Percentiles rank a stretch among this genome's conserved stretches.
phyloP scores from a whole-genome alignment of 805 yeast species.

The Spathaspora passalidarum region DNA sequence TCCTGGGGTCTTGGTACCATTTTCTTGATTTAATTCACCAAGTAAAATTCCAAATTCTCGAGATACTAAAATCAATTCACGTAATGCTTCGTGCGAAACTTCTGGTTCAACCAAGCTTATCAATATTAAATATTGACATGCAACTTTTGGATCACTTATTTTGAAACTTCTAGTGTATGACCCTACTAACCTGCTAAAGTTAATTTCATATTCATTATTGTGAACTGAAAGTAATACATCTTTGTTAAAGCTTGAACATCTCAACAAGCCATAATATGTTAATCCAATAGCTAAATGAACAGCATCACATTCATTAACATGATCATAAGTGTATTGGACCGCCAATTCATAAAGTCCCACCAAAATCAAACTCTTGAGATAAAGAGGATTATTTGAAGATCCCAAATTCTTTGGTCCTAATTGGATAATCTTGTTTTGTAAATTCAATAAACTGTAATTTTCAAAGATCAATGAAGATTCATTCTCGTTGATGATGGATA shows the following conservation, averaged over 20 bases:
- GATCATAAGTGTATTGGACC: conserved; percentile 56
- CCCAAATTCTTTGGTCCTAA: conserved; percentile 74
- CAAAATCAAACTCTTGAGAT: conserved; percentile 68
- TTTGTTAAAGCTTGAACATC: conserved; percentile 22
- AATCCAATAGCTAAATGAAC: conserved; percentile 86
- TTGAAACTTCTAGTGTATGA: conserved; percentile 81
- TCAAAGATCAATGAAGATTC: conserved; percentile 55
- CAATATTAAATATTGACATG: conserved; percentile 81
- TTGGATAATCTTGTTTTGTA: conserved; percentile 67
- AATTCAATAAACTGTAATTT: conserved; percentile 65
- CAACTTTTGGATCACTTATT: conserved; percentile 81
- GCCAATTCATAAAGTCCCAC: conserved; percentile 83
- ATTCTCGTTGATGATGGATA: conserved; percentile 69
- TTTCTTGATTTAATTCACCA: conserved; percentile 70
- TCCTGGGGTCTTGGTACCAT: conserved; percentile 80
- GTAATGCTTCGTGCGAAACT: conserved; percentile 71
- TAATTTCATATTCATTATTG: conserved; percentile 33
- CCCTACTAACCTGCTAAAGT: conserved; percentile 67
- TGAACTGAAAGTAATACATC: conserved; percentile 34
- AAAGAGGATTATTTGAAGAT: conserved; percentile 64
- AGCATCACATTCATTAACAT: conserved; percentile 74
- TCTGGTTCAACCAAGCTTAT: conserved; percentile 59
- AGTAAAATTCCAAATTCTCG: conserved; percentile 77
- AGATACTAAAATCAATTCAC: conserved; percentile 82
- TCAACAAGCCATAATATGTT: conserved; percentile 67